Conservation (phyloP, 2,329 filamentous ascomycete genomes). For the Neoscytalidium dimidiatum region DNA sequence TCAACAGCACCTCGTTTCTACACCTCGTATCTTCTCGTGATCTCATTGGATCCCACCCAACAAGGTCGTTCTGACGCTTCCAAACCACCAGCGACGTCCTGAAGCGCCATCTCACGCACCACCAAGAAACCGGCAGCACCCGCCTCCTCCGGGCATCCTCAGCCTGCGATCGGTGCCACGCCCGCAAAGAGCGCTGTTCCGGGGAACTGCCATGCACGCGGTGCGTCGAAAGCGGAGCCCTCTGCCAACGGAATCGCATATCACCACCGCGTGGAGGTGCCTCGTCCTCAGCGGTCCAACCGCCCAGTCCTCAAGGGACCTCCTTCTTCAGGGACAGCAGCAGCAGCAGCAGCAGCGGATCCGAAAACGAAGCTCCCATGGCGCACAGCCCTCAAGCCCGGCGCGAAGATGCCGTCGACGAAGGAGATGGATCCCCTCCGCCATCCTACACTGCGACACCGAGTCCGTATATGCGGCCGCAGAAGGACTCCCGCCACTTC, state of each 20-base stretch:
- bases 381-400: not conserved
- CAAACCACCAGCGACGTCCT: not conserved
- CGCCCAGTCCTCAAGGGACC: not conserved
- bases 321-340: not conserved
- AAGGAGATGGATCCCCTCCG: not conserved
- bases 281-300: not conserved
- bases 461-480: not conserved
- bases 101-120: not conserved
- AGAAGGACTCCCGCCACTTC: not conserved
- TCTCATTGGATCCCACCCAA: not conserved
- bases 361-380: not conserved
- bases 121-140: not conserved
- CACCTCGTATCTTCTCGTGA: not conserved
- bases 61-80: not conserved
- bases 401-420: not conserved
- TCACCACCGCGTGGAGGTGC: not conserved
- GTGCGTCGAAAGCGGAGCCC: not conserved
- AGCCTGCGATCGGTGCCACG: not conserved
- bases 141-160: not conserved
- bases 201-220: not conserved
- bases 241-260: not conserved
- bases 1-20: not conserved
- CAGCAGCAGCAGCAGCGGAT: not conserved
- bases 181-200: conserved; percentile 1
- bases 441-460: not conserved